These are phyloP conservation scores for Amanita phalloides DNA, from an alignment of 768 basidiomycete genomes.

Conservation along the genomic window DNA sequence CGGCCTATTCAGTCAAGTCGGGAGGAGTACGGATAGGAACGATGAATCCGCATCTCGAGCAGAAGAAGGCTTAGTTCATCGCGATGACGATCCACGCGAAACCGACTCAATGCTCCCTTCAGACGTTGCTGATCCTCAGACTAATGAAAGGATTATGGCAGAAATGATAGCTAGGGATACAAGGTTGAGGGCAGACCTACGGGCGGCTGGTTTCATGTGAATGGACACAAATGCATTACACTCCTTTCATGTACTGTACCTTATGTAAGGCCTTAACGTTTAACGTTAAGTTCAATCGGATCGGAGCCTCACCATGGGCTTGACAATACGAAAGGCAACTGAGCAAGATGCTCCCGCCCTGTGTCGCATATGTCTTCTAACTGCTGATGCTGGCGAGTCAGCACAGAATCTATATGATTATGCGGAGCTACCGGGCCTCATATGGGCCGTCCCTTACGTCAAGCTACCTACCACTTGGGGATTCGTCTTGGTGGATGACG, in stretches of 20 bases:
- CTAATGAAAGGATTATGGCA: constrained; percentile 29
- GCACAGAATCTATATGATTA: constrained; percentile 52
- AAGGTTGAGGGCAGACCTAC: constrained; percentile 46
- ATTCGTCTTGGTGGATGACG: constrained; percentile 47
- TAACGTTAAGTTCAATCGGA: too few species aligned
- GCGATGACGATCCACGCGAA: constrained; percentile 15
- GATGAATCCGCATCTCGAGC: constrained; percentile 15
- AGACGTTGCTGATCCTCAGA: constrained; percentile 23
- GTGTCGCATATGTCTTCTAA: constrained; percentile 65
- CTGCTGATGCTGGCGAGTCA: constrained; percentile 59
- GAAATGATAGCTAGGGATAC: constrained; percentile 43
- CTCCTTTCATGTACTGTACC: background rate
- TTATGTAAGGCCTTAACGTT: too few species aligned
- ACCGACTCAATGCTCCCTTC: constrained; percentile 28
- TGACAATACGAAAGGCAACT: constrained; percentile 45
- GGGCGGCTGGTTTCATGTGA: constrained; percentile 43
- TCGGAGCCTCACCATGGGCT: constrained; percentile 18
- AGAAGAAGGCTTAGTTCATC: constrained; percentile 18
- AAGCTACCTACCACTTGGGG: constrained; percentile 58
- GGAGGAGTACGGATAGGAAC: constrained; percentile 14
- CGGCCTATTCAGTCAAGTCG: constrained; percentile 32
- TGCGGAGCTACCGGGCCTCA: constrained; percentile 56
- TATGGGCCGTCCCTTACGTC: constrained; percentile 71
- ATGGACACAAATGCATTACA: background rate
- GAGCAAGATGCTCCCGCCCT: constrained; percentile 44